These are phyloP conservation scores for Silene latifolia DNA, from an alignment of 148 eudicot species.

Conservation along the genomic window DNA sequence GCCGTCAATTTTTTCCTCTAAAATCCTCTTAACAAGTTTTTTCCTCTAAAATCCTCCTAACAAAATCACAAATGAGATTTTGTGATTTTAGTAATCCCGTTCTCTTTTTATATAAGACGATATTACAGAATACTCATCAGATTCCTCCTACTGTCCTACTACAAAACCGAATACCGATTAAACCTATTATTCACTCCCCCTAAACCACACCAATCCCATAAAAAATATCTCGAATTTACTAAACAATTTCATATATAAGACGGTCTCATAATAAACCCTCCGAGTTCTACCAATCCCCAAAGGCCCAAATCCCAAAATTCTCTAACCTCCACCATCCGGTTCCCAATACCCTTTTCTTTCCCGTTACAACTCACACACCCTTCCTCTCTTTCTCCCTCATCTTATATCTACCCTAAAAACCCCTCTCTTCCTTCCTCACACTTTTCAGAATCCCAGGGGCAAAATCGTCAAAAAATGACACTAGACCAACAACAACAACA, in stretches of 20 bases:
- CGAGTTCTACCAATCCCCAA: no score
- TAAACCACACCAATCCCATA: background rate
- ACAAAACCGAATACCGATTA: conserved; percentile 1
- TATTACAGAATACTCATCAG: no score
- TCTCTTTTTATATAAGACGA: no score
- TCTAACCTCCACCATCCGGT: conserved; percentile 19
- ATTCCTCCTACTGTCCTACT: no score
- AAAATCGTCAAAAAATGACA: background rate
- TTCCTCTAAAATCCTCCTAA: no score
- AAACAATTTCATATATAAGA: no score
- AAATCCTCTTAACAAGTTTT: no score
- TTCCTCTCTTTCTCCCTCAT: background rate
- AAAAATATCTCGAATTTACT: no score
- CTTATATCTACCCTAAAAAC: background rate
- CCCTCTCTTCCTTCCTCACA: background rate
- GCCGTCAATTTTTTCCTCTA: no score
- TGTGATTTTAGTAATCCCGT: no score
- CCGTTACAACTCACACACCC: conserved; percentile 23
- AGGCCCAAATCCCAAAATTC: background rate
- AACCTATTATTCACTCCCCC: background rate
- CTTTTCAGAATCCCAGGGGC: background rate
- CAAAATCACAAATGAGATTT: no score
- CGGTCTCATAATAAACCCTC: no score
- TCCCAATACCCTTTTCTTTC: background rate
- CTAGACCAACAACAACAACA: background rate